Percentiles rank a stretch among this genome's conserved stretches.
Conservation (phyloP, 352 stramenopile genomes). For the Phytophthora idaei region DNA sequence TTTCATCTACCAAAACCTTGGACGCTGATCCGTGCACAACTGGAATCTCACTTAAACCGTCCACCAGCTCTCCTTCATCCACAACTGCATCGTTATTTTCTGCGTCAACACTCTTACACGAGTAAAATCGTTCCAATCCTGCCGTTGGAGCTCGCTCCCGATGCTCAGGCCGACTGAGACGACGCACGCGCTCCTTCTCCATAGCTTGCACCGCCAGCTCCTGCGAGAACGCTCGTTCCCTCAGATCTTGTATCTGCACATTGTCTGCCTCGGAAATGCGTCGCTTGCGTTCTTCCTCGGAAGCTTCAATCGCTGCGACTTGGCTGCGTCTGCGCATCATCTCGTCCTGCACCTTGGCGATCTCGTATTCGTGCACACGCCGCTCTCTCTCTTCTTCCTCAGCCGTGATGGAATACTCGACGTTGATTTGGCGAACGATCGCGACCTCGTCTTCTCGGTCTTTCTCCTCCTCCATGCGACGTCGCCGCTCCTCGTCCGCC, state of each 20-base stretch:
- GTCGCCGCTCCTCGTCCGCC: slow-evolving; percentile 62
- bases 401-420: slow-evolving; percentile 62
- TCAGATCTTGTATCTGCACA: slow-evolving; percentile 19
- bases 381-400: slow-evolving; percentile 70
- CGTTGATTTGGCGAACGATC: slow-evolving; percentile 79
- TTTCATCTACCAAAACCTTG: slow-evolving; percentile 68
- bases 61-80: slow-evolving; percentile 2
- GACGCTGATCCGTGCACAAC: slow-evolving; percentile 55
- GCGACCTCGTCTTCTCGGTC: slow-evolving; percentile 63
- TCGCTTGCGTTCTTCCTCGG: slow-evolving; percentile 54
- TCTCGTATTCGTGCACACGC: slow-evolving; percentile 65
- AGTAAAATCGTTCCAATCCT: slow-evolving; percentile 28
- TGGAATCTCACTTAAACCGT: slow-evolving; percentile 64
- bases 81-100: slow-evolving; percentile 7
- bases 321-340: slow-evolving; percentile 57
- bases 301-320: slow-evolving; percentile 40
- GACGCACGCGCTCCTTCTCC: slow-evolving; percentile 62
- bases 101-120: slow-evolving; percentile 27
- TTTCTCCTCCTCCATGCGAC: slow-evolving; percentile 55
- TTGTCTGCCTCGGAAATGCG: slow-evolving; percentile 51
- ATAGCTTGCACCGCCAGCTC: slow-evolving; percentile 48
- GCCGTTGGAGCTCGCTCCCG: slow-evolving; percentile 35
- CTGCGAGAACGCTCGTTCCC: slow-evolving; percentile 42
- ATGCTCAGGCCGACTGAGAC: slow-evolving; percentile 58
- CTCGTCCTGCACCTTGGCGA: slow-evolving; percentile 68